Percentiles rank a stretch among this genome's conserved stretches.
These are phyloP conservation scores for Cladosporium cucumerinum DNA, from an alignment of 2,329 filamentous ascomycete species.

Conservation along the genomic window DNA sequence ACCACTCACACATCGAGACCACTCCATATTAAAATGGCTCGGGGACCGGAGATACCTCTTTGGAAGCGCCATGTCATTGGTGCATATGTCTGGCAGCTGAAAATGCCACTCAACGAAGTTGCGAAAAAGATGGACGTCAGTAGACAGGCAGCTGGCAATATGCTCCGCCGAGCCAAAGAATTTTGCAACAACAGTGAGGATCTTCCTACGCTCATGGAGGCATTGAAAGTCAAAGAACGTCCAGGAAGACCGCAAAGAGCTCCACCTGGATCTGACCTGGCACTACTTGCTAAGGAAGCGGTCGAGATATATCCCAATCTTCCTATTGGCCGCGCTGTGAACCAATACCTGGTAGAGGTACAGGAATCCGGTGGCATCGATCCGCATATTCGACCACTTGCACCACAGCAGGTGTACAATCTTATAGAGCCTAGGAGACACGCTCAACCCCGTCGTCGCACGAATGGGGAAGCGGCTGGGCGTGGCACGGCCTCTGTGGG, in stretches of 20 bases:
- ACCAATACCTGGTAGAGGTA: neutral
- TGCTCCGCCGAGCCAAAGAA: neutral
- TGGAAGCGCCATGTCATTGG: conserved; percentile 1
- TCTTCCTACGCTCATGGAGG: neutral
- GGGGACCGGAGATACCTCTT: neutral
- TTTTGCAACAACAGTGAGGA: neutral
- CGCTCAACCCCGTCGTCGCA: neutral
- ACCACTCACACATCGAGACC: neutral
- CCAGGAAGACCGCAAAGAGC: neutral
- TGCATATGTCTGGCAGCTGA: neutral
- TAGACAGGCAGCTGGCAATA: neutral
- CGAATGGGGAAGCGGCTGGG: neutral
- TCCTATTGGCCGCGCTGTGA: neutral
- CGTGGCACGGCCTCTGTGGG: neutral
- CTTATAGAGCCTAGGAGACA: neutral
- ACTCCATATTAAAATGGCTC: neutral
- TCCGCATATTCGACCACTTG: neutral
- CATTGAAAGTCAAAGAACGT: neutral
- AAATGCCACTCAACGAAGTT: neutral
- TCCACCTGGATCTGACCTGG: neutral
- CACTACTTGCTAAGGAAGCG: neutral
- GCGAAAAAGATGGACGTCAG: neutral
- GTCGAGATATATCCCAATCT: neutral
- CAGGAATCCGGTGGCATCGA: neutral
- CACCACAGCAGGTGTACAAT: neutral